Percentiles rank a stretch among this genome's conserved stretches.
Conservation (phyloP, 768 basidiomycete genomes). For the Kwoniella sp. region DNA sequence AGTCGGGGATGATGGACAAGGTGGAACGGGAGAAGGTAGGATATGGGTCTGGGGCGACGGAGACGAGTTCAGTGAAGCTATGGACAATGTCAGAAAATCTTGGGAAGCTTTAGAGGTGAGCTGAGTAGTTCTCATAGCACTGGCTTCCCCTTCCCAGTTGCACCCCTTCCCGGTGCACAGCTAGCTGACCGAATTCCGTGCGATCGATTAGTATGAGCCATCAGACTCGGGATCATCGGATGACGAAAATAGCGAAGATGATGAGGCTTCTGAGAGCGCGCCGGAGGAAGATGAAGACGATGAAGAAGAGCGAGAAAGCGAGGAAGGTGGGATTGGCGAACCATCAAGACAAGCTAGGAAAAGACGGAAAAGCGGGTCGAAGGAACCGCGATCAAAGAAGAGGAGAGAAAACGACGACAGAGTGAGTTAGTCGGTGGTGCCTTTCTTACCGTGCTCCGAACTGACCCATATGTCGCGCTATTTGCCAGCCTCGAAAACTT, state of each 20-base stretch:
- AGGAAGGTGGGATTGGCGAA: conserved; percentile 29
- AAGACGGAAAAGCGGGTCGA: conserved; percentile 24
- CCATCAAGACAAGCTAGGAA: conserved; percentile 23
- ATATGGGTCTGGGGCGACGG: conserved; percentile 95
- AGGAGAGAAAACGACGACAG: conserved; percentile 30
- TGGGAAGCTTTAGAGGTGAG: conserved; percentile 81
- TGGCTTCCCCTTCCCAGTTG: too few relatives aligned
- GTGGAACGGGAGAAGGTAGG: conserved; percentile 54
- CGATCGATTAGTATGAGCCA: conserved; percentile 72
- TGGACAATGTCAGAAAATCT: conserved; percentile 72
- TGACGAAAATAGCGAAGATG: conserved; percentile 58
- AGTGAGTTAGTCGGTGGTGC: conserved; percentile 31
- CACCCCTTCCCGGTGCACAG: too few relatives aligned
- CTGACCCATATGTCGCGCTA: too few relatives aligned
- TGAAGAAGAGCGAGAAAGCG: conserved; percentile 28
- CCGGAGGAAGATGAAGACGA: conserved; percentile 51
- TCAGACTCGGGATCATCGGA: conserved; percentile 58
- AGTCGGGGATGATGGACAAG: conserved; percentile 51
- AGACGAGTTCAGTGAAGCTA: conserved; percentile 62
- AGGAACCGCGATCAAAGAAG: conserved; percentile 27
- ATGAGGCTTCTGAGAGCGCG: conserved; percentile 58
- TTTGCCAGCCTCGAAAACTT: conserved; percentile 64
- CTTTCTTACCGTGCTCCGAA: too few relatives aligned
- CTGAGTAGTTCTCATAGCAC: background rate
- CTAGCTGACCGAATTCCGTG: background rate